These are phyloP conservation scores for Chalciporus sphaerocephalus DNA, from an alignment of 768 basidiomycete species.

Conservation along the genomic window DNA sequence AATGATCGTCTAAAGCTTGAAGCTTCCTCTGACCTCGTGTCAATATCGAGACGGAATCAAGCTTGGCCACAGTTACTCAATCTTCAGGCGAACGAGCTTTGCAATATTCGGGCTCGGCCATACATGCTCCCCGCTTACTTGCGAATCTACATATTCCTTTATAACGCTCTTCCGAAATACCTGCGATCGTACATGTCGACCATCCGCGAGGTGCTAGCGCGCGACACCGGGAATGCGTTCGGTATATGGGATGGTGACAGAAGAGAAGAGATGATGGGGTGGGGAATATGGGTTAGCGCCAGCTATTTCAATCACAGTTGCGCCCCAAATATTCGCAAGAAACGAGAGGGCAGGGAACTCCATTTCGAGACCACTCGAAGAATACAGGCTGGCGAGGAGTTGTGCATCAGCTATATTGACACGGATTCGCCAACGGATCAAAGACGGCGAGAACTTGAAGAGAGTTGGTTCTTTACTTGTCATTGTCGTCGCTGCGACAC, in stretches of 20 bases:
- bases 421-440: constrained; percentile 28
- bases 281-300: constrained; percentile 55
- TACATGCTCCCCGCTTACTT: constrained; percentile 49
- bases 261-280: constrained; percentile 58
- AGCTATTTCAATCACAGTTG: constrained; percentile 72
- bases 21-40: constrained; percentile 7
- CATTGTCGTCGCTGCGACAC: constrained; percentile 42
- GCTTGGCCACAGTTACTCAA: constrained; percentile 48
- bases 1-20: constrained; percentile 11
- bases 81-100: constrained; percentile 57
- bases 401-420: constrained; percentile 57
- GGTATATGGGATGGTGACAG: constrained; percentile 59
- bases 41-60: constrained; percentile 1
- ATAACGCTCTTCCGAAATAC: constrained; percentile 30
- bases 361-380: constrained; percentile 44
- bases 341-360: constrained; percentile 40
- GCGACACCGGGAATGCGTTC: constrained; percentile 65
- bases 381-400: constrained; percentile 47
- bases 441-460: constrained; percentile 39
- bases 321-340: constrained; percentile 48
- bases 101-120: constrained; percentile 43
- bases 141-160: constrained; percentile 52
- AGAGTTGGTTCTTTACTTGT: constrained; percentile 58
- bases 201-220: constrained; percentile 50
- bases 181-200: constrained; percentile 38